These are phyloP conservation scores for Hyaloscypha variabilis DNA, from an alignment of 495 filamentous ascomycete genomes.

Conservation along the genomic window DNA sequence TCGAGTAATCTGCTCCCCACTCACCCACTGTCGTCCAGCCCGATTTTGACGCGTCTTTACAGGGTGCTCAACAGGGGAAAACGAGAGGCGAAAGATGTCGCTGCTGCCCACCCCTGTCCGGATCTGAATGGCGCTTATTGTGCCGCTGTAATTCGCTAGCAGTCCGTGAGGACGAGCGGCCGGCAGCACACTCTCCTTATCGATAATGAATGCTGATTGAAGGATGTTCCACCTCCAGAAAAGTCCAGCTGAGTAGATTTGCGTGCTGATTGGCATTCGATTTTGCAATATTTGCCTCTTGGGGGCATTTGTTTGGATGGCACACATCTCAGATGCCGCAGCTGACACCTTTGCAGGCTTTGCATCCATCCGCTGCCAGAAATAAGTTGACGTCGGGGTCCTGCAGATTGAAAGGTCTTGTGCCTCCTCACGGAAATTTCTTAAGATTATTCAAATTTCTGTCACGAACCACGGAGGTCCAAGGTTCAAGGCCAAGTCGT, in stretches of 20 bases:
- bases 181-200: slow-evolving; percentile 15
- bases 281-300: slow-evolving; percentile 1
- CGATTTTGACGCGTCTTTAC: slow-evolving; percentile 5
- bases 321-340: slow-evolving; percentile 22
- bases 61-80: background rate
- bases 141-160: slow-evolving; percentile 21
- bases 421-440: slow-evolving; percentile 13
- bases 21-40: background rate
- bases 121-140: slow-evolving; percentile 21
- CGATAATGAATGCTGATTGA: slow-evolving; percentile 17
- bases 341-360: slow-evolving; percentile 24
- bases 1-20: slow-evolving; percentile 1
- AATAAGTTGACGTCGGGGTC: slow-evolving; percentile 29
- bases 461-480: slow-evolving; percentile 8
- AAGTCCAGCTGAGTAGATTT: background rate
- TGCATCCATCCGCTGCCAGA: slow-evolving; percentile 22
- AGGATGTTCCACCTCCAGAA: background rate
- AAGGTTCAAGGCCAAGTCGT: slow-evolving; percentile 11
- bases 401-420: slow-evolving; percentile 22
- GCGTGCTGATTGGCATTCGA: slow-evolving; percentile 5
- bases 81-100: background rate
- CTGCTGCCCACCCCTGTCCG: background rate
- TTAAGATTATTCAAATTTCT: slow-evolving; percentile 14
- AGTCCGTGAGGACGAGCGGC: background rate
- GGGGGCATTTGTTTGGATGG: background rate